Evolutionary conservation across 164 flowering plant species (phyloP).

Genomic region (Vitis rupestris): DNA sequence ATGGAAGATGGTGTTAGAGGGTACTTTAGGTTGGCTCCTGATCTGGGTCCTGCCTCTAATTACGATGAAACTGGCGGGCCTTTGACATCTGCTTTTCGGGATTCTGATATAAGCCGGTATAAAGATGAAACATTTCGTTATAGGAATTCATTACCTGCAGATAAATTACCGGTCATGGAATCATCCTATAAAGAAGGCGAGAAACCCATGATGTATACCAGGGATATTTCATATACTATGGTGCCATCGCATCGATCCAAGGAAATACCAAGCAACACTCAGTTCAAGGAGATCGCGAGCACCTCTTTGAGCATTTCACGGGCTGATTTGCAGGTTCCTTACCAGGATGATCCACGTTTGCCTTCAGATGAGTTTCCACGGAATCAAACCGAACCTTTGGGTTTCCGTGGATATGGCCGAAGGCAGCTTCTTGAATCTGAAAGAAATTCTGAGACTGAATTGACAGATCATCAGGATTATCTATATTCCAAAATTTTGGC

Average conservation of each 20-base stretch:
- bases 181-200: conserved; percentile 12
- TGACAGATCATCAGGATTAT: conserved; percentile 15
- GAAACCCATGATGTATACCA: conserved; percentile 10
- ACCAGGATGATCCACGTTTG: conserved; percentile 12
- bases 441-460: conserved; percentile 6
- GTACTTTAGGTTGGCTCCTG: conserved; percentile 12
- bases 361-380: conserved; percentile 15
- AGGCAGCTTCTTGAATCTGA: conserved; percentile 13
- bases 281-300: conserved; percentile 9
- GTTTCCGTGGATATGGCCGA: conserved; percentile 10
- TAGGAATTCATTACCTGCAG: conserved; percentile 10
- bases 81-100: conserved; percentile 1
- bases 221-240: conserved; percentile 9
- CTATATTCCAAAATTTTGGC: conserved; percentile 4
- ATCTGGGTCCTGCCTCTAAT: conserved; percentile 10
- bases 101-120: conserved; percentile 10
- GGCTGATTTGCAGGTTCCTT: conserved; percentile 8
- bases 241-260: conserved; percentile 17
- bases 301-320: conserved; percentile 14
- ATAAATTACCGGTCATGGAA: conserved; percentile 16
- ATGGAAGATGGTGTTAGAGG: conserved; percentile 21
- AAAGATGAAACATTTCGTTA: conserved; percentile 19
- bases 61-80: conserved; percentile 18
- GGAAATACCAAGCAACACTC: conserved; percentile 7
- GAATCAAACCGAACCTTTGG: conserved; percentile 14